Base-by-base conservation (phyloP, 2,329 filamentous ascomycete genomes). In the Fusarium subglutinans region DNA sequence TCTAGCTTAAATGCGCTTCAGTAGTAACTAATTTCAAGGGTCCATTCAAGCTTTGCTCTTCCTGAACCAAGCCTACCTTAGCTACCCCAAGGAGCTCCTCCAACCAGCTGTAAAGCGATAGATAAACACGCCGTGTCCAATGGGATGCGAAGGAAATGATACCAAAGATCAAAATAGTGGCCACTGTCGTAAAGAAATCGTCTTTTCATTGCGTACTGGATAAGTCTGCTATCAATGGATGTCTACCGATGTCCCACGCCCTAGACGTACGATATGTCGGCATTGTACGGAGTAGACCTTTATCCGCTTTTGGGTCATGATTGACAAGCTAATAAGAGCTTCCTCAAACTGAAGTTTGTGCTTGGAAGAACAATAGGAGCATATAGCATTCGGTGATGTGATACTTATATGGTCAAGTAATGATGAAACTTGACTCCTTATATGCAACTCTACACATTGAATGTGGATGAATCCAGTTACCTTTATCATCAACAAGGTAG, bases 21-120 rank as follows among this genome's bases (percentile, higher is more conserved):
- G 54, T 26, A n/a, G 56, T 40, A 65, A 43, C 44, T 70, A 70
- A 61, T 69, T 50, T 66, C 73, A 73, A 63, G 70, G 70, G 70
- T 71, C 61, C 57, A 67, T 68, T 38, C 30, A 71, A 57, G 61
- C 53, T 63, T 64, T 63, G 5, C n/a, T 64, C 50, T 55, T 66
- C n/a, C 22, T 33, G 28, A 40, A 35, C 41, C 30, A 28, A 63
- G 48, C 41, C 61, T 53, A 24, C 24, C 24, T 24, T 24, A 54
- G 14, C 51, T 22, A 28, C n/a, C 24, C 51, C 35, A 66, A 44
- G 56, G 38, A 35, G 17, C 38, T 50, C 40, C 26, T 41, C 35
- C 22, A 45, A 9, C 18, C 26, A 40, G 15, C 53, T 26, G 33
- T 33, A 43, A 48, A 48, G 33, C 35, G 33, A 41, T 47, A 44